A percentile compares a stretch with the other conserved stretches of the same genome.
Evolutionary conservation across 108 stramenopile genomes (phyloP).

Genomic region (Discostella stelligeroides): DNA sequence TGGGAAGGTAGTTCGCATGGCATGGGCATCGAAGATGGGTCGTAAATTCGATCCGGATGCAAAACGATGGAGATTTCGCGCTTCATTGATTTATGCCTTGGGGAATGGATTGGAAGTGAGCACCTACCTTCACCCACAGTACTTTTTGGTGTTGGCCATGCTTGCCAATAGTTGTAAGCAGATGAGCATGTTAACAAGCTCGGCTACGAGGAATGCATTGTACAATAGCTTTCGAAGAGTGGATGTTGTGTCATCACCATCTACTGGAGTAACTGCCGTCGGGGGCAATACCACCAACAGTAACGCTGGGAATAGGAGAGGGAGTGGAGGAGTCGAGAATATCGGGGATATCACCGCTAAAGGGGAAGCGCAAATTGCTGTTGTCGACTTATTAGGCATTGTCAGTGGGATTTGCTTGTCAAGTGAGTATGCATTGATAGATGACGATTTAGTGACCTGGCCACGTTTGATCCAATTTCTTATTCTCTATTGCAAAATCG

Average conservation of each 20-base stretch:
- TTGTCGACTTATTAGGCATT: conserved; percentile 92
- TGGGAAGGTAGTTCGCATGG: conserved; percentile 88
- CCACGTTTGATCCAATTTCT: not conserved
- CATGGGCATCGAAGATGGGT: conserved; percentile 96
- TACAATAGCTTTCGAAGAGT: conserved; percentile 84
- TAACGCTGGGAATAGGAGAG: conserved; percentile 21
- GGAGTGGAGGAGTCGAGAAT: conserved; percentile 77
- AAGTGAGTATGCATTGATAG: too few species aligned
- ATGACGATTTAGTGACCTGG: too few species aligned
- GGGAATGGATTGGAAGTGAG: conserved; percentile 91
- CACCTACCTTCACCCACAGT: conserved; percentile 81
- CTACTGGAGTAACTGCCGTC: not conserved
- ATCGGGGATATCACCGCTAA: conserved; percentile 97
- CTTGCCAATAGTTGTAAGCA: conserved; percentile 91
- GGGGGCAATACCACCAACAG: conserved; percentile 4
- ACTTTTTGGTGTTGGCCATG: conserved; percentile 89
- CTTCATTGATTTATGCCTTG: conserved; percentile 75
- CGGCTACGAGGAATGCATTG: conserved; percentile 87
- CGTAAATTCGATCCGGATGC: conserved; percentile 93
- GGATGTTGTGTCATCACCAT: conserved; percentile 2
- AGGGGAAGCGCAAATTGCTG: conserved; percentile 95
- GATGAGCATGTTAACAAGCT: conserved; percentile 88
- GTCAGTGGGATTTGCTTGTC: conserved; percentile 77
- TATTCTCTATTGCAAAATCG: not conserved
- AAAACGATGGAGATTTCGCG: conserved; percentile 93